Base-by-base conservation (phyloP, 768 basidiomycete genomes). In the Lentinula sp. region DNA sequence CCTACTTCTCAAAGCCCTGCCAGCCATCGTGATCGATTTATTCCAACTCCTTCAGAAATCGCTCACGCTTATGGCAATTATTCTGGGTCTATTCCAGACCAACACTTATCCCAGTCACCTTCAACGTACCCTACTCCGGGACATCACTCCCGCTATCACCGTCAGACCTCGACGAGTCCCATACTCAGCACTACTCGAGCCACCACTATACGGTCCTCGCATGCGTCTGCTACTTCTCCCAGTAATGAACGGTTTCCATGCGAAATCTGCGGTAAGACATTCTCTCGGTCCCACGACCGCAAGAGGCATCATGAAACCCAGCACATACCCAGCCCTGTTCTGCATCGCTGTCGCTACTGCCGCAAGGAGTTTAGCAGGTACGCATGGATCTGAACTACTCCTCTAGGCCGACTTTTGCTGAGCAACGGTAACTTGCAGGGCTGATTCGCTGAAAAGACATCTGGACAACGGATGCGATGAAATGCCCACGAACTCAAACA, bases 261-360 rank as follows among this genome's bases (percentile, higher is more conserved):
- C 74, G 83, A 87, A 61, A 80, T 82, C 65, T 92, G 90, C 70
- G 85, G 85, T 57, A 87, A 88, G 72, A 87, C 88, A 28, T 92
- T 92, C 71, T 89, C 88, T 37, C 83, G 90, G 63, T 80, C 86
- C 61, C 89, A 91, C 72, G 90, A 93, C 73, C 83, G 88, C 65
- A 89, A 91, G 74, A 82, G 90, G 63, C 90, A 93, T 73, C 83
- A 84, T 65, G 89, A 91, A 72, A 89, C 86, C 15, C 86, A 89
- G 66, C 89, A 91, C 67, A 78, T 84, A 48, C 69, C 84, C 39
- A 77, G 80, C 13, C 86, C 88, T 21, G 78, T 84, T 61, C 74
- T 83, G 65, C 89, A 92, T 70, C 80, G 79, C 56, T 92, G 91
- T 73, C 81, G 80, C 31, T 86, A 78, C 70, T 92, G 91, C 72